Conservation (phyloP, 805 yeast species). For the Lipomyces mesembrius region DNA sequence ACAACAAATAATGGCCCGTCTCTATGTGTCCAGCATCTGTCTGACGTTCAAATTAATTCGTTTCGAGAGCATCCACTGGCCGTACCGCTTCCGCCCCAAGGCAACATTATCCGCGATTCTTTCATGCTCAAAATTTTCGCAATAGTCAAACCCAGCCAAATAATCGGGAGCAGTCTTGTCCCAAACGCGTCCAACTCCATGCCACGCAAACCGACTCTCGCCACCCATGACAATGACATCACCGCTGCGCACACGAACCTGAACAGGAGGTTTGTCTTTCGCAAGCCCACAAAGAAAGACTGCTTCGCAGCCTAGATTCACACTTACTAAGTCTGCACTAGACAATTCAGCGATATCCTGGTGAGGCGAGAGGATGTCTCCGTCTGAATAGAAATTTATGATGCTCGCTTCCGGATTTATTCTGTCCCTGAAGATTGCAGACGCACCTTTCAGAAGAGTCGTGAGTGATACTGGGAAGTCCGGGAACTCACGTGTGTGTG, state of each 20-base stretch:
- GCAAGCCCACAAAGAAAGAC: constrained; percentile 41
- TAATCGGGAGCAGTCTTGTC: constrained; percentile 45
- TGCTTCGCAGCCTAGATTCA: constrained; percentile 50
- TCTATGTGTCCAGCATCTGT: constrained; percentile 44
- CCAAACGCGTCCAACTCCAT: constrained; percentile 51
- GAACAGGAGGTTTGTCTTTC: constrained; percentile 43
- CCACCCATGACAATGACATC: constrained; percentile 52
- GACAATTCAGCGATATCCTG: constrained; percentile 51
- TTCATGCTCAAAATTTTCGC: neutral
- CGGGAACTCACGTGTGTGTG: constrained; percentile 37
- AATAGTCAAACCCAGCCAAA: constrained; percentile 31
- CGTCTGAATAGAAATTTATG: constrained; percentile 51
- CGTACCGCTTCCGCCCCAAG: constrained; percentile 28
- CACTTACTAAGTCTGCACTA: constrained; percentile 46
- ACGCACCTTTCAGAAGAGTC: constrained; percentile 17
- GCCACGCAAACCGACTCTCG: constrained; percentile 48
- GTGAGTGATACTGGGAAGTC: constrained; percentile 34
- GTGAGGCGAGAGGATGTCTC: constrained; percentile 52
- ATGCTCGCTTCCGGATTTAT: constrained; percentile 50
- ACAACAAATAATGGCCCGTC: too few relatives aligned
- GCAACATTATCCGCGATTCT: neutral
- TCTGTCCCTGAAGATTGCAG: constrained; percentile 1
- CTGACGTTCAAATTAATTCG: constrained; percentile 50
- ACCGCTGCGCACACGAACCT: constrained; percentile 48
- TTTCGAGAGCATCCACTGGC: constrained; percentile 46